phyloP scores from a whole-genome alignment of 495 filamentous ascomycete genomes.

The Tetracladium setigerum region DNA sequence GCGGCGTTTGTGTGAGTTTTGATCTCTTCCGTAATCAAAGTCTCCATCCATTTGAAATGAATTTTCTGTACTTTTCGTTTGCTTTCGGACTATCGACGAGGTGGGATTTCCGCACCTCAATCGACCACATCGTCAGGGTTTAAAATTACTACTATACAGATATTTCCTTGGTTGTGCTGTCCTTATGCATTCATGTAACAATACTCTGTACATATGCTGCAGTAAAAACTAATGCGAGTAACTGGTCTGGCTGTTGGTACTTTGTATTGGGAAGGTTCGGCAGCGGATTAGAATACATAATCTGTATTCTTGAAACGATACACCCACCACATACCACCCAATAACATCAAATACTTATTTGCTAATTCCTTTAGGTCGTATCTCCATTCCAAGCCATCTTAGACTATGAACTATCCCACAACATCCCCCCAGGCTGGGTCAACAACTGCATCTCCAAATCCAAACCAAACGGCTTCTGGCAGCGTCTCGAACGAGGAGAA shows the following conservation, averaged over 20 bases:
- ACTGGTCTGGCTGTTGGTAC: too few species aligned
- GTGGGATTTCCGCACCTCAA: too few species aligned
- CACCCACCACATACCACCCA: background rate
- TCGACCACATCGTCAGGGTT: too few species aligned
- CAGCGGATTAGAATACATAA: too few species aligned
- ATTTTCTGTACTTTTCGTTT: background rate
- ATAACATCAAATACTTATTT: background rate
- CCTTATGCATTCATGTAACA: too few species aligned
- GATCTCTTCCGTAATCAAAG: background rate
- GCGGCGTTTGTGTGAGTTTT: conserved; percentile 83
- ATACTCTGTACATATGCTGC: too few species aligned
- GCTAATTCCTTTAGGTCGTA: conserved; percentile 52
- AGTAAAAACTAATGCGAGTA: too few species aligned
- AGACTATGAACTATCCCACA: conserved; percentile 69
- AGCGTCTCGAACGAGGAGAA: conserved; percentile 67
- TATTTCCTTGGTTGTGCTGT: too few species aligned
- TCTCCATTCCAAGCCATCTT: conserved; percentile 91
- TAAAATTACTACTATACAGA: too few species aligned
- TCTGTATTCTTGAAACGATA: too few species aligned
- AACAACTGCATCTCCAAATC: conserved; percentile 79
- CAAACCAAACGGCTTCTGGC: conserved; percentile 81
- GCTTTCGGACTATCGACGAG: background rate
- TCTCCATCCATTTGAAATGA: too few species aligned
- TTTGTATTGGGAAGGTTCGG: too few species aligned
- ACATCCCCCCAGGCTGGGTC: conserved; percentile 80